Conservation (phyloP, 148 eudicot genomes). For the Fagopyrum esculentum region DNA sequence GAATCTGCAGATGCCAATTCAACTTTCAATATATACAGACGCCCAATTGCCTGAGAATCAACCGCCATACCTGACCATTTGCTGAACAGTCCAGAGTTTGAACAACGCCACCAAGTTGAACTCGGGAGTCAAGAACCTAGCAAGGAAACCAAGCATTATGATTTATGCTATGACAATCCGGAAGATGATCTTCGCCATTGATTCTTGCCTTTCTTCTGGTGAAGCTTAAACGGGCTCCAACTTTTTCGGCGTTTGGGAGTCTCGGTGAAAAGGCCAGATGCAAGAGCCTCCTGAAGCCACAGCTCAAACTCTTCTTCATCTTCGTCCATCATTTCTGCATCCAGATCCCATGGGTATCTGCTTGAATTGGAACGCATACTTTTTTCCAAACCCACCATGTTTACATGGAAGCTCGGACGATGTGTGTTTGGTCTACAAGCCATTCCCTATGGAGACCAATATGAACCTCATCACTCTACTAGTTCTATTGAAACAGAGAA, state of each 20-base stretch:
- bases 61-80: neutral
- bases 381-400: conserved; percentile 94
- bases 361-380: conserved; percentile 74
- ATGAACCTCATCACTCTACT: neutral
- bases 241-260: conserved; percentile 82
- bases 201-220: conserved; percentile 59
- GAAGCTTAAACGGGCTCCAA: conserved; percentile 91
- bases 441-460: conserved; percentile 55
- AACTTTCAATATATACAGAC: conserved; percentile 2
- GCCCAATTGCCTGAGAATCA: neutral
- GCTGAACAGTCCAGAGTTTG: neutral
- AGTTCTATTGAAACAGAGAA: neutral
- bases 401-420: conserved; percentile 91
- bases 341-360: conserved; percentile 88
- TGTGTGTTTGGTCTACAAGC: conserved; percentile 98
- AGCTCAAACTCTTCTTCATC: conserved; percentile 82
- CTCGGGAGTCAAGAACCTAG: neutral
- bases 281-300: conserved; percentile 94
- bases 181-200: conserved; percentile 79
- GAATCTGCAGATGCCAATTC: neutral
- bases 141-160: neutral
- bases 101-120: neutral
- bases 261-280: conserved; percentile 87
- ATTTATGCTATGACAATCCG: conserved; percentile 24
- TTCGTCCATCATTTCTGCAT: conserved; percentile 84